Evolutionary conservation across 768 basidiomycete genomes (phyloP).

Genomic region (Lentinula detonsa): DNA sequence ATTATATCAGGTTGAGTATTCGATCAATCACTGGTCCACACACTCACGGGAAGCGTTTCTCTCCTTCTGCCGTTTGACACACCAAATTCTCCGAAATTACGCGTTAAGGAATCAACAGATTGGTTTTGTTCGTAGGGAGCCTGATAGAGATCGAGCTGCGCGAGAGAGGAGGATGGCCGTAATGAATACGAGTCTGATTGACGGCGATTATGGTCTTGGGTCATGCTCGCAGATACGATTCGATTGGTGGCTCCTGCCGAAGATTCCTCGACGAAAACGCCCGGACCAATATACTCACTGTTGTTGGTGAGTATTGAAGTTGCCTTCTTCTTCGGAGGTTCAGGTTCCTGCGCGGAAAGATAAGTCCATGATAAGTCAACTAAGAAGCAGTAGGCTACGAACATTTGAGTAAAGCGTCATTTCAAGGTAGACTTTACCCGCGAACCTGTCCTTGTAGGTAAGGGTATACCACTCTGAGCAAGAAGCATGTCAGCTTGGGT

Average conservation of each 20-base stretch:
- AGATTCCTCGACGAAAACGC: constrained; percentile 50
- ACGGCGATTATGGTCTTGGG: constrained; percentile 31
- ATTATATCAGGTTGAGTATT: background rate
- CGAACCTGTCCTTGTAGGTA: constrained; percentile 86
- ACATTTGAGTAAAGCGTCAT: constrained; percentile 97
- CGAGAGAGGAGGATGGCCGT: constrained; percentile 54
- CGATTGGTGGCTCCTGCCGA: constrained; percentile 23
- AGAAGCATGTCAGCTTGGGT: background rate
- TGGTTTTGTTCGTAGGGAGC: constrained; percentile 63
- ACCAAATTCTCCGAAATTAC: constrained; percentile 63
- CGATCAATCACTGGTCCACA: background rate
- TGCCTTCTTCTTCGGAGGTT: constrained; percentile 61
- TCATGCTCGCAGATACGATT: constrained; percentile 25
- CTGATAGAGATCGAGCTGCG: constrained; percentile 62
- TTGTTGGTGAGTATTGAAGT: constrained; percentile 43
- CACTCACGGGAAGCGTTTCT: constrained; percentile 56
- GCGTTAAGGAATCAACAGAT: constrained; percentile 47
- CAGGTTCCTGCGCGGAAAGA: constrained; percentile 53
- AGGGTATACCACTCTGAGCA: constrained; percentile 88
- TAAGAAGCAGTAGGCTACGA: constrained; percentile 21
- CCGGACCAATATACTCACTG: constrained; percentile 65
- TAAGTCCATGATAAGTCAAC: constrained; percentile 5
- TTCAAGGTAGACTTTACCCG: constrained; percentile 94
- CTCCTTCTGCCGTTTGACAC: constrained; percentile 43
- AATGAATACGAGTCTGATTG: constrained; percentile 52